A percentile compares a stretch with the other conserved stretches of the same genome.
These are phyloP conservation scores for Neocallimastix lanati DNA, from an alignment of 192 early-diverging fungal species.

Conservation along the genomic window DNA sequence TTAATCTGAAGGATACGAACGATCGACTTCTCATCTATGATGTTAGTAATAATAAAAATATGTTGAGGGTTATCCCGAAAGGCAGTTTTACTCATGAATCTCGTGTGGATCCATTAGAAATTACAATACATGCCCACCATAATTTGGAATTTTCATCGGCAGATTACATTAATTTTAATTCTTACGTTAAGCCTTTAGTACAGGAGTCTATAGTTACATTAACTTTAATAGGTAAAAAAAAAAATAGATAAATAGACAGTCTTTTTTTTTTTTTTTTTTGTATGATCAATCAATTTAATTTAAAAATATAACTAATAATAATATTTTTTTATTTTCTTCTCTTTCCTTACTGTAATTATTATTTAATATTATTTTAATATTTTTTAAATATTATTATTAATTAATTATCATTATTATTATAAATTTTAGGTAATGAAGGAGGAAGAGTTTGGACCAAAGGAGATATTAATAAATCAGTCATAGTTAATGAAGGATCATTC, in stretches of 20 bases:
- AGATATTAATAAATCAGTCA: neutral
- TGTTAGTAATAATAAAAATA: neutral
- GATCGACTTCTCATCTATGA: neutral
- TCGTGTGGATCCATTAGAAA: neutral
- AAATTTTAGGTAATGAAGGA: neutral
- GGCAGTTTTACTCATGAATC: neutral
- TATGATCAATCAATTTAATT: too few relatives aligned
- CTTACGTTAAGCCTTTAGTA: neutral
- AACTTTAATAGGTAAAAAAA: neutral
- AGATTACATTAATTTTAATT: neutral
- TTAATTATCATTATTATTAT: too few relatives aligned
- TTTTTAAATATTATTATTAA: too few relatives aligned
- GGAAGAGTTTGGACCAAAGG: neutral
- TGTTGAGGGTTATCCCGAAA: neutral
- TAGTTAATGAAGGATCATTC: neutral
- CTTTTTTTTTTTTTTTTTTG: too few relatives aligned
- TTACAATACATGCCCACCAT: neutral
- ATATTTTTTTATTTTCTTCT: too few relatives aligned
- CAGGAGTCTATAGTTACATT: neutral
- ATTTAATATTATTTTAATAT: too few relatives aligned
- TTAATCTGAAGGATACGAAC: neutral
- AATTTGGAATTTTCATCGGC: neutral
- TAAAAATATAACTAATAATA: too few relatives aligned
- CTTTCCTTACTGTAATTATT: too few relatives aligned
- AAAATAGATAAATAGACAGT: too few relatives aligned